Evolutionary conservation across 192 early-diverging fungal genomes (phyloP).

Genomic region (Rhizophagus clarus): DNA sequence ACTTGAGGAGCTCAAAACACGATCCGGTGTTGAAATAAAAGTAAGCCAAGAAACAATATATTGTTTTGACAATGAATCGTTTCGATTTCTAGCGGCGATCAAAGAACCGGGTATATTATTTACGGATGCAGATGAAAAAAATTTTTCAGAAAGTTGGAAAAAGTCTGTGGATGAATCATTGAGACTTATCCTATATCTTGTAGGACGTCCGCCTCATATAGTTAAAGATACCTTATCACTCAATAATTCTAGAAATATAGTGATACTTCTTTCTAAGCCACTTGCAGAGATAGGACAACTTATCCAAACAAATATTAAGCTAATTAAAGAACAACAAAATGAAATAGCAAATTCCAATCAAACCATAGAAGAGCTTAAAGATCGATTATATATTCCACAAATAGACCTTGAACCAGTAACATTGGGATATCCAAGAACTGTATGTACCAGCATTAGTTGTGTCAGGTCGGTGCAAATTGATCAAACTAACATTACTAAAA

Average conservation of each 20-base stretch:
- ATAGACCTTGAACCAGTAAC: constrained; percentile 34
- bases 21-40: constrained; percentile 21
- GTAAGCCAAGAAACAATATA: constrained; percentile 26
- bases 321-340: constrained; percentile 25
- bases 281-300: constrained; percentile 36
- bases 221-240: constrained; percentile 37
- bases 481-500: constrained; percentile 21
- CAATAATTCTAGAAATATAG: constrained; percentile 31
- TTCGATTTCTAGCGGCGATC: constrained; percentile 37
- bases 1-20: constrained; percentile 27
- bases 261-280: constrained; percentile 32
- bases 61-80: constrained; percentile 40
- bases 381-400: constrained; percentile 17
- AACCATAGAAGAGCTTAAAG: constrained; percentile 29
- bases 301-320: constrained; percentile 30
- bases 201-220: constrained; percentile 24
- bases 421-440: constrained; percentile 30
- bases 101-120: constrained; percentile 27
- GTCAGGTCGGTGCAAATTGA: background rate
- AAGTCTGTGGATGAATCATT: constrained; percentile 32
- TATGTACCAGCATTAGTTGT: constrained; percentile 33
- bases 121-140: constrained; percentile 18
- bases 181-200: constrained; percentile 29
- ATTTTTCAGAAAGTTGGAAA: constrained; percentile 35
- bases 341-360: constrained; percentile 33